These are phyloP conservation scores for Ophiognomonia clavigignenti-juglandacearum DNA, from an alignment of 2,329 filamentous ascomycete species.

Conservation along the genomic window DNA sequence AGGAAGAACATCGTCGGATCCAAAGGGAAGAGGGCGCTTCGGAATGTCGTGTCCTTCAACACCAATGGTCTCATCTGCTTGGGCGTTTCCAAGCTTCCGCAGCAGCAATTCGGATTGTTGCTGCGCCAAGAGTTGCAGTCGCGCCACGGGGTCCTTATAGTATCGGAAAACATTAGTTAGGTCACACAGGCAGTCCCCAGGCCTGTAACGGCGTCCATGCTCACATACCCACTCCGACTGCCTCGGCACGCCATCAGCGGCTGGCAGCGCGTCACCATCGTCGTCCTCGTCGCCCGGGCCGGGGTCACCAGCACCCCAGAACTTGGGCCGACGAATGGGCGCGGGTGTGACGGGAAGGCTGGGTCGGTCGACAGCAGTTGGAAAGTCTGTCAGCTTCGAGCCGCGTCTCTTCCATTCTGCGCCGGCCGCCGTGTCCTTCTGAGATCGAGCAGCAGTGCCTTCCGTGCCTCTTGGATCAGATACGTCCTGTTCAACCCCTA, in stretches of 20 bases:
- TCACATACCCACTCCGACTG: conserved; percentile 94
- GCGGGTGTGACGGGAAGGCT: conserved; percentile 89
- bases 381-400: conserved; percentile 81
- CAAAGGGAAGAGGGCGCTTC: conserved; percentile 45
- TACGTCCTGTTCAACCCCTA: conserved; percentile 21
- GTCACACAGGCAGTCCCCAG: conserved; percentile 50
- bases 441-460: conserved; percentile 6
- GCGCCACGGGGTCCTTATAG: conserved; percentile 63
- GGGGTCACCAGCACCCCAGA: conserved; percentile 53
- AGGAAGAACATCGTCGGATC: conserved; percentile 43
- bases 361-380: conserved; percentile 73
- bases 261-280: conserved; percentile 57
- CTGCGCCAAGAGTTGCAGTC: conserved; percentile 65
- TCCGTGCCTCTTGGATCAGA: conserved; percentile 16
- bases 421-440: conserved; percentile 12
- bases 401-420: conserved; percentile 30
- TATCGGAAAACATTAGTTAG: conserved; percentile 47
- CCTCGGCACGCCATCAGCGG: conserved; percentile 76
- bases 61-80: conserved; percentile 17
- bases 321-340: conserved; percentile 64
- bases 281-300: conserved; percentile 44
- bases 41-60: conserved; percentile 34
- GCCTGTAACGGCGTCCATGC: conserved; percentile 45
- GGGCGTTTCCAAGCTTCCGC: conserved; percentile 40
- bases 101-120: conserved; percentile 61